Evolutionary conservation across 768 basidiomycete species (phyloP).

Genomic region (Lactarius hengduanensis): DNA sequence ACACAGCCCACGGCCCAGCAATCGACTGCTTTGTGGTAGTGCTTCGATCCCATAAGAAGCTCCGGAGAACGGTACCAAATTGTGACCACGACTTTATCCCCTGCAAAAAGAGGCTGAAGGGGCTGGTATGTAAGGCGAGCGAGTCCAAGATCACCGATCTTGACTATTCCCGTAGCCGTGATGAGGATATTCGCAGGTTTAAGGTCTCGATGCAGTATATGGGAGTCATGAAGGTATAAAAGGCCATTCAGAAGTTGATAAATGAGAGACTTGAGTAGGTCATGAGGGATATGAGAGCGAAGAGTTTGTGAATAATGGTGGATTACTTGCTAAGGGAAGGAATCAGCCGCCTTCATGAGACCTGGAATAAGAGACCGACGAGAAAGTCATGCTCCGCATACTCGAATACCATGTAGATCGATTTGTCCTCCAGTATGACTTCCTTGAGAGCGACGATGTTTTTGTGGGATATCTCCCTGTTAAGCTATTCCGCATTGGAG

Average conservation of each 20-base stretch:
- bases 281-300: slow-evolving; percentile 66
- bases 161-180: slow-evolving; percentile 82
- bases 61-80: slow-evolving; percentile 99
- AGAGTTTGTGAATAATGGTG: slow-evolving; percentile 95
- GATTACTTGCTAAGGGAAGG: slow-evolving; percentile 82
- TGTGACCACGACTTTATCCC: slow-evolving; percentile 98
- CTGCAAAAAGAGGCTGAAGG: slow-evolving; percentile 84
- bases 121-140: slow-evolving; percentile 91
- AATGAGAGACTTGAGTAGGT: slow-evolving; percentile 88
- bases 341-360: neutral
- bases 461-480: slow-evolving; percentile 85
- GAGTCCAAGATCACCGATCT: slow-evolving; percentile 97
- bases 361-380: slow-evolving; percentile 45
- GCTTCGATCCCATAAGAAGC: slow-evolving; percentile 91
- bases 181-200: slow-evolving; percentile 99
- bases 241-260: slow-evolving; percentile 95
- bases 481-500: slow-evolving; percentile 53
- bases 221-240: slow-evolving; percentile 89
- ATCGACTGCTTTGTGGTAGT: slow-evolving; percentile 96
- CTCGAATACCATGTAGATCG: slow-evolving; percentile 99
- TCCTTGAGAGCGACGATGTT: slow-evolving; percentile 91
- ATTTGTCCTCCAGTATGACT: slow-evolving; percentile 96
- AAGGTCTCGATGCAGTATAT: slow-evolving; percentile 95
- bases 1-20: slow-evolving; percentile 99
- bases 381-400: slow-evolving; percentile 99